Base-by-base conservation (phyloP, 2,329 filamentous ascomycete genomes). In the Monascus ruber region DNA sequence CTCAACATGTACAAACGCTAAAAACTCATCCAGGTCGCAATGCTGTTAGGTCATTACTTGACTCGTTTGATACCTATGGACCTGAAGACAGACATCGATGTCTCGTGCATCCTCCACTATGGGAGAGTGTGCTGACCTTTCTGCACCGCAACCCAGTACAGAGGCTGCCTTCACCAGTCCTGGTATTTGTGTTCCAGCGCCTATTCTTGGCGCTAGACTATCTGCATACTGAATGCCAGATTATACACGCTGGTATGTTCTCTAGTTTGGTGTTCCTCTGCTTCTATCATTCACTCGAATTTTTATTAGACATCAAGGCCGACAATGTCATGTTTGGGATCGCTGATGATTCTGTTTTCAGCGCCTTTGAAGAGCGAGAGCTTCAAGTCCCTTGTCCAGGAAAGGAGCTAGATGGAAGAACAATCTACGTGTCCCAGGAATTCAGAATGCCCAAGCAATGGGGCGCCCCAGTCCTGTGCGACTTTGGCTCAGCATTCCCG, bases 321-420 rank as follows among this genome's bases (percentile, higher is more conserved):
- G 63, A 68, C 41, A 72, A 72, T 35, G 65, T 72, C 31, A 65
- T 72, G 58, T 57, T 69, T 27, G 56, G 56, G 5, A 62, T 68
- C 32, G 32, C 38, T 0, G 63, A 70, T 37, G 54, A 69, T 34
- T 61, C 61, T 0, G 56, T 68, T 6, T 65, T 68, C 35, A 49
- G 6, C 11, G 46, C 57, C 4, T 65, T 71, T 27, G 63, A 66
- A 46, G 41, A 69, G 26, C 39, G 54, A 3, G 68, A 72, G 41
- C 44, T 67, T 2, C 26, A 52, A 5, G n/a, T 49, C 4, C 69
- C 69, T 1, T 55, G 40, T 11, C 63, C 68, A 0, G 54, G 68
- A 7, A 73, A 73, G 38, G 44, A 61, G 6, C 3, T 65, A 3
- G 59, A 61, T 6, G 64, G 54, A 11, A 58, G 63, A 47, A 53